These are phyloP conservation scores for Rhodocollybia butyracea DNA, from an alignment of 768 basidiomycete species.

Conservation along the genomic window DNA sequence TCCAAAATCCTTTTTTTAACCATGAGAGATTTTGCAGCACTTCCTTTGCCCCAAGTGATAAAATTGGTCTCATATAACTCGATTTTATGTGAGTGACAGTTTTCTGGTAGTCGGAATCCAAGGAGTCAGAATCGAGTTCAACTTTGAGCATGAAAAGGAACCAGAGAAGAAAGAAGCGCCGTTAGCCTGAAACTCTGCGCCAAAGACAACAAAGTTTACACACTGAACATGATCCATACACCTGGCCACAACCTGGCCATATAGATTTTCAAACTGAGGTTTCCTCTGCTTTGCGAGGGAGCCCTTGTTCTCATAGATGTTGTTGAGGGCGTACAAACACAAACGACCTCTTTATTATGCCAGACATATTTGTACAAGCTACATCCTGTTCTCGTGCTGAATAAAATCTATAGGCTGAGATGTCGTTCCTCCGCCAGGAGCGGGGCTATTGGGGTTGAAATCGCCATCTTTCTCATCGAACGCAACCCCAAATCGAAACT, in stretches of 20 bases:
- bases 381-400: slow-evolving; percentile 90
- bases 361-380: slow-evolving; percentile 93
- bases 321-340: slow-evolving; percentile 97
- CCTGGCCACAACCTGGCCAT: too few species aligned
- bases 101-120: too few species aligned
- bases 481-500: slow-evolving; percentile 61
- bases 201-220: slow-evolving; percentile 60
- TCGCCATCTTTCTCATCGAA: slow-evolving; percentile 37
- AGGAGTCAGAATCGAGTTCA: too few species aligned
- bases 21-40: too few species aligned
- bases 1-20: too few species aligned
- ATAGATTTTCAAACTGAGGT: slow-evolving; percentile 99
- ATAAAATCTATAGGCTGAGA: slow-evolving; percentile 96
- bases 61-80: too few species aligned
- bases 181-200: slow-evolving; percentile 88
- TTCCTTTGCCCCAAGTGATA: too few species aligned
- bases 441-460: slow-evolving; percentile 77
- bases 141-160: too few species aligned
- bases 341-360: slow-evolving; percentile 94
- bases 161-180: slow-evolving; percentile 95
- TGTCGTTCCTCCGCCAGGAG: slow-evolving; percentile 83
- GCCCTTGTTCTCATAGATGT: slow-evolving; percentile 94
- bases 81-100: too few species aligned
- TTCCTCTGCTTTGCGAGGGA: slow-evolving; percentile 93
- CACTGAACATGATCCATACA: slow-evolving; percentile 96